Conservation (phyloP, 2,329 filamentous ascomycete species). For the Diaporthe amygdali region DNA sequence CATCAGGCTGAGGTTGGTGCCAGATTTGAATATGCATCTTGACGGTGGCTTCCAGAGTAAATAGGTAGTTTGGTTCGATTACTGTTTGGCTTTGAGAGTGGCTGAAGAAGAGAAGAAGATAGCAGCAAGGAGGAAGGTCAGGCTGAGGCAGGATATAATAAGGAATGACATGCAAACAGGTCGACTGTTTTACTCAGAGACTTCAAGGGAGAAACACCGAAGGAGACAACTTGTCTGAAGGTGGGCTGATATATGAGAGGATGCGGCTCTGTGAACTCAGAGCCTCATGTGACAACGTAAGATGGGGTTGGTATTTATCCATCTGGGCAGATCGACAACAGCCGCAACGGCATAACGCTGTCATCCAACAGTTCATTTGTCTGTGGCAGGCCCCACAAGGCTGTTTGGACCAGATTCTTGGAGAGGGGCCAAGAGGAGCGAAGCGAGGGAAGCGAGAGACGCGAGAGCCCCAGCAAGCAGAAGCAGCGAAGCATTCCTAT, state of each 20-base stretch:
- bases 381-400: slow-evolving; percentile 14
- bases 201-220: neutral
- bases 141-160: neutral
- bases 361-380: slow-evolving; percentile 16
- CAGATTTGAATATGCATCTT: slow-evolving; percentile 7
- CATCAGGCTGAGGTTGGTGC: neutral
- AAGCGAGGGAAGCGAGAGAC: neutral
- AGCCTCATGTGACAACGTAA: slow-evolving; percentile 15
- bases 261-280: neutral
- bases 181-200: slow-evolving; percentile 7
- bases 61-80: neutral
- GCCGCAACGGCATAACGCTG: slow-evolving; percentile 5
- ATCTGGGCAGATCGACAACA: slow-evolving; percentile 8
- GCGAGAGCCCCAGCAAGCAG: neutral
- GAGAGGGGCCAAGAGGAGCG: neutral
- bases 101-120: neutral
- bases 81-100: neutral
- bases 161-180: slow-evolving; percentile 1
- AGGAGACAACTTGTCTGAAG: neutral
- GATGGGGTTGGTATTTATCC: slow-evolving; percentile 9
- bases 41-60: neutral
- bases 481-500: neutral
- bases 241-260: slow-evolving; percentile 14
- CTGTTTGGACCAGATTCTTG: slow-evolving; percentile 10
- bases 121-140: neutral